Evolutionary conservation across 345 rosid species (phyloP), one percentile per base, ranked within the genome.

Genomic region (Euphorbia tirucalli): DNA sequence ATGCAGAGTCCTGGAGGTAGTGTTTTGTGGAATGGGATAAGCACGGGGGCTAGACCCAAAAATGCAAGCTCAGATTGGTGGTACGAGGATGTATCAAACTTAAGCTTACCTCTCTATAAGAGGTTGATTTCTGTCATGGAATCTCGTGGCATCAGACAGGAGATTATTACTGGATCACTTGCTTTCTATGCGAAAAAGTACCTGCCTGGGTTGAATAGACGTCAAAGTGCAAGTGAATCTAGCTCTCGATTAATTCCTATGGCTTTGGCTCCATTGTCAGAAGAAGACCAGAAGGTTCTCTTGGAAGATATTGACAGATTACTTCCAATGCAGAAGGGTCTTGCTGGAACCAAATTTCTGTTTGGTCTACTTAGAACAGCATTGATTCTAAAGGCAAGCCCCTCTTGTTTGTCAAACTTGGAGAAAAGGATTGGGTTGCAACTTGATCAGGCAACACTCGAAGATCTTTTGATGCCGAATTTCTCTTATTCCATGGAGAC

Each of bases 1-100:
- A 86, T 88, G 93, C 99, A 90, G 88, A 92, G 96, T 80, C 98
- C 97, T 7, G 98, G 97, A 32, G 99, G 97, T 44, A 92, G 92
- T 48, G 89, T 95, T 66, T 77, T 95, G 68, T 95, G 99, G 99
- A 95, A 92, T 31, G 99, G 98, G 80, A 95, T 95, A 78, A 95
- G 94, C 82, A 92, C 97, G 1, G 98, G 97, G 55, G 97, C 96
- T 60, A 84, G 93, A 79, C 89, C 90, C 15, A 90, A 82, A 82
- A 81, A 85, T 52, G 73, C 89, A 37, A 89, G 91, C 72, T 83
- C 89, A 35, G 98, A 89, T 74, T 95, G 99, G 98, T 95, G 99
- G 99, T 92, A 90, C 16, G 97, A 92, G 71, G 99, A 95, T 81
- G 96, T 80, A 52, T 88, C 96, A 0, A 84, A 80, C 56, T 80